phyloP scores from a whole-genome alignment of 2,329 filamentous ascomycete genomes.

The Neopestalotiopsis rosae region DNA sequence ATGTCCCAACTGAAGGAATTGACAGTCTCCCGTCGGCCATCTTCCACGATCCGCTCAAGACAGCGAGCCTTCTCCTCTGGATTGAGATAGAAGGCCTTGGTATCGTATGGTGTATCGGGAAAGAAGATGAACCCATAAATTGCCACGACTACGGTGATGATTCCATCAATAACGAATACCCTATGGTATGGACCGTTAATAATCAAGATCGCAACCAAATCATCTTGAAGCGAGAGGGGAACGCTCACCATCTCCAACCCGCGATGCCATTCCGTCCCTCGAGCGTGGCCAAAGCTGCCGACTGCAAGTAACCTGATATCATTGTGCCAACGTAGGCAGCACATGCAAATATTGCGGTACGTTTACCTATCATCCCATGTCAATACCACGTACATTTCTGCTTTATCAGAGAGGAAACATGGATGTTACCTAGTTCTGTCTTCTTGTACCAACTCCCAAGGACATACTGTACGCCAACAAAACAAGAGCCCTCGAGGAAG shows the following conservation, averaged over 20 bases:
- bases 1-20: conserved; percentile 29
- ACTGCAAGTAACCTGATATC: conserved; percentile 63
- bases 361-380: too few species aligned
- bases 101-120: conserved; percentile 51
- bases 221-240: too few species aligned
- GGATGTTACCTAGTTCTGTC: conserved; percentile 53
- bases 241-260: conserved; percentile 55
- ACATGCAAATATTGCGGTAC: conserved; percentile 66
- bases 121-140: conserved; percentile 56
- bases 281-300: conserved; percentile 43
- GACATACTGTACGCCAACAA: conserved; percentile 55
- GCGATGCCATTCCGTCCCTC: conserved; percentile 50
- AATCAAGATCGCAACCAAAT: too few species aligned
- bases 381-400: too few species aligned
- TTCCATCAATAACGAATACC: conserved; percentile 49
- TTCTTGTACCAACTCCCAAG: conserved; percentile 65
- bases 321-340: conserved; percentile 65
- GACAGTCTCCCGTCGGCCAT: conserved; percentile 29
- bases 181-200: not conserved
- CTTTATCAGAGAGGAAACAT: too few species aligned
- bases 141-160: conserved; percentile 59
- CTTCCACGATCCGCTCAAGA: conserved; percentile 37
- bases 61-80: conserved; percentile 45
- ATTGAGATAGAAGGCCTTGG: conserved; percentile 42
- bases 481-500: conserved; percentile 52